phyloP scores from a whole-genome alignment of 257 asterid species.

The Capsicum pubescens region DNA sequence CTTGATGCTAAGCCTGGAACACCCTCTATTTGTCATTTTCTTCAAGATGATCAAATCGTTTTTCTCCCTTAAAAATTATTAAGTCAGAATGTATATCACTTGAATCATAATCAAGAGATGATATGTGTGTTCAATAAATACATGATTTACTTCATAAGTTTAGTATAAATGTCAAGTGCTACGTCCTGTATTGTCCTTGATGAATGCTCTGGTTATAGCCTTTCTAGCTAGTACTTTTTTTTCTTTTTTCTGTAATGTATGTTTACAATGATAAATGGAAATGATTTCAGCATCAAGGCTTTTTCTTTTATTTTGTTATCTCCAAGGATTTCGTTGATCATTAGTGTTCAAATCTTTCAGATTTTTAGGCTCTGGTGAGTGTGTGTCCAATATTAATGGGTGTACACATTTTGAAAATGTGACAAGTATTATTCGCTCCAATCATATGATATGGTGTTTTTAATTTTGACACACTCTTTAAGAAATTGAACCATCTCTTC shows the following conservation, averaged over 20 bases:
- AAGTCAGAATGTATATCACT: too few relatives aligned
- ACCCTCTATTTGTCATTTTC: constrained; percentile 31
- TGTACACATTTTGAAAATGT: too few relatives aligned
- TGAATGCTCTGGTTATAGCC: not conserved
- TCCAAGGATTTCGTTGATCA: not conserved
- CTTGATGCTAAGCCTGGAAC: constrained; percentile 33
- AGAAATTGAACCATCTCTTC: too few relatives aligned
- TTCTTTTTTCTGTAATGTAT: not conserved
- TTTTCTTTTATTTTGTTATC: not conserved
- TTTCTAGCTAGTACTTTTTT: not conserved
- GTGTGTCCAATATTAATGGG: too few relatives aligned
- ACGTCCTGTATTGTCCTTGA: not conserved
- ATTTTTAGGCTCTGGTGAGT: too few relatives aligned
- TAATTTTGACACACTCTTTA: too few relatives aligned
- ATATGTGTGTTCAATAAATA: too few relatives aligned
- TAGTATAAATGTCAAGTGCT: not conserved
- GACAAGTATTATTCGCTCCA: too few relatives aligned
- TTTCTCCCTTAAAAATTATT: not conserved
- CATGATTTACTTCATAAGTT: not conserved
- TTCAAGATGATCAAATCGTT: constrained; percentile 34
- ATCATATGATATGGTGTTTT: too few relatives aligned
- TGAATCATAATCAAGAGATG: too few relatives aligned
- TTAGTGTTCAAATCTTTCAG: too few relatives aligned
- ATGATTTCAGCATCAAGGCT: not conserved
- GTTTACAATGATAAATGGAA: not conserved